A percentile compares a stretch with the other conserved stretches of the same genome.
Conservation (phyloP, 2,329 filamentous ascomycete species). For the Botryosphaeria dothidea region DNA sequence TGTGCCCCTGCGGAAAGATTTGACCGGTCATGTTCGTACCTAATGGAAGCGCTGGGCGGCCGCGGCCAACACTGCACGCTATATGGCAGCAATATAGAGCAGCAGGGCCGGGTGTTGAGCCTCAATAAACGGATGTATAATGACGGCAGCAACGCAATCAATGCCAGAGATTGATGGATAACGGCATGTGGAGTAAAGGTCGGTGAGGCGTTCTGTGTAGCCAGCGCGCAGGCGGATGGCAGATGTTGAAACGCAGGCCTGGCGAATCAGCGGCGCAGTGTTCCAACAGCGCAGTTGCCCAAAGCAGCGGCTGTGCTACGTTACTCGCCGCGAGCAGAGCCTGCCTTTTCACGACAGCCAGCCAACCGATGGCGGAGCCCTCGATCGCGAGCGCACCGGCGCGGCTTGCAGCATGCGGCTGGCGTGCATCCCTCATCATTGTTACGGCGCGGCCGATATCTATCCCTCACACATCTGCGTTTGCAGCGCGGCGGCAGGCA, state of each 20-base stretch:
- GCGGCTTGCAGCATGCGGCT: slow-evolving; percentile 8
- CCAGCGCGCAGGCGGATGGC: not conserved
- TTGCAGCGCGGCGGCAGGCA: not conserved
- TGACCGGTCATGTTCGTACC: not conserved
- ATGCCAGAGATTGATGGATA: not conserved
- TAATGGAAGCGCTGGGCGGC: not conserved
- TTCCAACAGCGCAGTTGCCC: not conserved
- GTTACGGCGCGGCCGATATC: too few species aligned
- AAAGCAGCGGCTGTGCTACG: not conserved
- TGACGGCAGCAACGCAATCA: not conserved
- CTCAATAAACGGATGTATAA: not conserved
- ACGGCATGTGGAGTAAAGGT: slow-evolving; percentile 14
- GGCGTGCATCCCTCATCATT: not conserved
- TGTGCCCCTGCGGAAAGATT: not conserved
- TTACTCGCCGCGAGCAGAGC: not conserved
- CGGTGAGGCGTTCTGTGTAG: slow-evolving; percentile 10
- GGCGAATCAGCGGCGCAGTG: not conserved
- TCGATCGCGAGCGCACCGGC: slow-evolving; percentile 2
- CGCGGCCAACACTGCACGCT: not conserved
- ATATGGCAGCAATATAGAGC: slow-evolving; percentile 1
- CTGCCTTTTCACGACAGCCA: not conserved
- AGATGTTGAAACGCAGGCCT: slow-evolving; percentile 8
- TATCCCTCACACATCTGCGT: too few species aligned
- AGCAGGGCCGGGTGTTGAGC: not conserved
- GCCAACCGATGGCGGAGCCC: slow-evolving; percentile 5